A percentile compares a stretch with the other conserved stretches of the same genome.
Conservation (phyloP, 2,329 filamentous ascomycete species). For the Verticillium longisporum region DNA sequence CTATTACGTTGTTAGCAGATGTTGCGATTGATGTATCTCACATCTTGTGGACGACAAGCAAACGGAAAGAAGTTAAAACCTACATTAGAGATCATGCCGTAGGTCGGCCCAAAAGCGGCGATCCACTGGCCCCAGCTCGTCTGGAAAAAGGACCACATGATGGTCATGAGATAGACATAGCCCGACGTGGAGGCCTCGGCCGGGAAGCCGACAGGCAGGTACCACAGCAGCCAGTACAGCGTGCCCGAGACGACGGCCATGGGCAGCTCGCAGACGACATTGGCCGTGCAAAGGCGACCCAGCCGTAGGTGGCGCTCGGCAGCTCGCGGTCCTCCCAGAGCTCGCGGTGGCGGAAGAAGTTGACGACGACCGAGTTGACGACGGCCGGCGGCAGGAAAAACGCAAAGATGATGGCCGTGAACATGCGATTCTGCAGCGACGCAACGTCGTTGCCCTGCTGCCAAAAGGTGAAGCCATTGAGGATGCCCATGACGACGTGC, state of each 20-base stretch:
- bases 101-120: constrained; percentile 70
- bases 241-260: constrained; percentile 56
- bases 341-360: constrained; percentile 66
- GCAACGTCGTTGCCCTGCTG: constrained; percentile 56
- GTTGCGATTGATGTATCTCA: no score
- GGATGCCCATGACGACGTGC: constrained; percentile 63
- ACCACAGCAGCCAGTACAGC: constrained; percentile 71
- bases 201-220: constrained; percentile 67
- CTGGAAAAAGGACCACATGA: constrained; percentile 73
- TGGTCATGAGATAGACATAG: constrained; percentile 71
- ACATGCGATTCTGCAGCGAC: constrained; percentile 73
- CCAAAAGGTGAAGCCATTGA: constrained; percentile 73
- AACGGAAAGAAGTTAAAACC: constrained; percentile 16
- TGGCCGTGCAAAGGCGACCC: constrained; percentile 69
- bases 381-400: constrained; percentile 62
- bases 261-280: constrained; percentile 67
- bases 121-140: constrained; percentile 79
- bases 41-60: no score
- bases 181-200: constrained; percentile 58
- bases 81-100: constrained; percentile 69
- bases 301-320: constrained; percentile 69
- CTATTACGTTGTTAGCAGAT: constrained; percentile 15
- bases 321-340: constrained; percentile 70
- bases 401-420: constrained; percentile 58
- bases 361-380: constrained; percentile 68